These are phyloP conservation scores for Entomortierella lignicola DNA, from an alignment of 192 early-diverging fungal genomes.

Conservation along the genomic window DNA sequence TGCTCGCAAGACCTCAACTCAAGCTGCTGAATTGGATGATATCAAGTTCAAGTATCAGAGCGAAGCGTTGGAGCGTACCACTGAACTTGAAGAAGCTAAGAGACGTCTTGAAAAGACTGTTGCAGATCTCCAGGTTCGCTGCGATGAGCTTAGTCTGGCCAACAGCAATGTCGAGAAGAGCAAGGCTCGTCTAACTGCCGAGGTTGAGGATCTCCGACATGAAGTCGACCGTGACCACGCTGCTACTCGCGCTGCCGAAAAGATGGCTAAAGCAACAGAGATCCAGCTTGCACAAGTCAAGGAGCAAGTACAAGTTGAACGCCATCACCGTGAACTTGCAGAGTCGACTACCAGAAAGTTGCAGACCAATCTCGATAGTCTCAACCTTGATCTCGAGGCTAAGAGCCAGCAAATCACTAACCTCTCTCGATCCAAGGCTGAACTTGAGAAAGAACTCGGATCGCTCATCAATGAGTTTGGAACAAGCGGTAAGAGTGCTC, in stretches of 20 bases:
- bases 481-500: constrained; percentile 77
- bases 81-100: constrained; percentile 60
- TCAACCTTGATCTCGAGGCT: constrained; percentile 71
- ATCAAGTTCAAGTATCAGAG: constrained; percentile 68
- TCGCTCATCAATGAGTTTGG: constrained; percentile 78
- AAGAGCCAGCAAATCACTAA: constrained; percentile 60
- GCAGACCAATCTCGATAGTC: constrained; percentile 65
- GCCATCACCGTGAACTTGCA: constrained; percentile 65
- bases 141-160: constrained; percentile 65
- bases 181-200: constrained; percentile 70
- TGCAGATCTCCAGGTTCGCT: constrained; percentile 34
- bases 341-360: constrained; percentile 72
- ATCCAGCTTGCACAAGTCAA: constrained; percentile 65
- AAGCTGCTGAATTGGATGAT: constrained; percentile 71
- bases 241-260: constrained; percentile 72
- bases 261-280: constrained; percentile 69
- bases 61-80: constrained; percentile 37
- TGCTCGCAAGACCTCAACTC: constrained; percentile 27
- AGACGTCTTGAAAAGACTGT: constrained; percentile 53
- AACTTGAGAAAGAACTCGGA: constrained; percentile 75
- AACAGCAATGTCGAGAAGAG: constrained; percentile 77
- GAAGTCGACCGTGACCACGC: constrained; percentile 84
- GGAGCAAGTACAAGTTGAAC: constrained; percentile 67
- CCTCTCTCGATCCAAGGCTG: constrained; percentile 71
- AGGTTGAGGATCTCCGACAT: constrained; percentile 80